Evolutionary conservation across 352 stramenopile genomes (phyloP).

Genomic region (Phytophthora megakarya): DNA sequence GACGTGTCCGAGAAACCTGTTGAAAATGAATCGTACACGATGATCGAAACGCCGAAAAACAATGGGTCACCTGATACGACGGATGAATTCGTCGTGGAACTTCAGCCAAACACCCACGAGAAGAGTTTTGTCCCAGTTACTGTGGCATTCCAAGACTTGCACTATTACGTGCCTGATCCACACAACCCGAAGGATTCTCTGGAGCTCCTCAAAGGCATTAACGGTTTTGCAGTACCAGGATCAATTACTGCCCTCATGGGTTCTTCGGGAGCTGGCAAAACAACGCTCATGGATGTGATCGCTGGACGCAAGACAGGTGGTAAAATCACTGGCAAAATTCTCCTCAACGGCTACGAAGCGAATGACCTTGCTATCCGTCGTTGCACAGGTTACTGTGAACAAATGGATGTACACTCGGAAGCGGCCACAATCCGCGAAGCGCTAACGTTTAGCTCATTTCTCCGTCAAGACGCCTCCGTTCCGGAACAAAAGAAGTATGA

Average conservation of each 20-base stretch:
- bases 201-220: conserved; percentile 22
- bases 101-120: conserved; percentile 11
- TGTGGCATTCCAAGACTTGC: conserved; percentile 40
- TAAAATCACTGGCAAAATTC: conserved; percentile 10
- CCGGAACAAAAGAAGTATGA: conserved; percentile 30
- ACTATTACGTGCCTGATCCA: conserved; percentile 49
- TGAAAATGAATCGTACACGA: conserved; percentile 13
- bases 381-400: conserved; percentile 30
- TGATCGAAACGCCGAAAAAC: conserved; percentile 23
- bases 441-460: conserved; percentile 56
- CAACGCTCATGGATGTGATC: conserved; percentile 23
- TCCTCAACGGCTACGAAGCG: conserved; percentile 28
- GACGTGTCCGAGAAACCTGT: conserved; percentile 19
- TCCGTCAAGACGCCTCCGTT: conserved; percentile 51
- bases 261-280: conserved; percentile 70
- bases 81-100: conserved; percentile 2
- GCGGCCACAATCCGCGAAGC: conserved; percentile 14
- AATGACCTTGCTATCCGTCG: conserved; percentile 22
- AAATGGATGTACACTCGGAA: conserved; percentile 22
- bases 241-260: conserved; percentile 33
- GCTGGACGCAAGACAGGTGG: conserved; percentile 9
- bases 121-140: conserved; percentile 34
- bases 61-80: background rate
- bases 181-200: conserved; percentile 46
- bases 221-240: conserved; percentile 19